These are phyloP conservation scores for Cryphonectria carpinicola DNA, from an alignment of 2,329 filamentous ascomycete genomes.

Conservation along the genomic window DNA sequence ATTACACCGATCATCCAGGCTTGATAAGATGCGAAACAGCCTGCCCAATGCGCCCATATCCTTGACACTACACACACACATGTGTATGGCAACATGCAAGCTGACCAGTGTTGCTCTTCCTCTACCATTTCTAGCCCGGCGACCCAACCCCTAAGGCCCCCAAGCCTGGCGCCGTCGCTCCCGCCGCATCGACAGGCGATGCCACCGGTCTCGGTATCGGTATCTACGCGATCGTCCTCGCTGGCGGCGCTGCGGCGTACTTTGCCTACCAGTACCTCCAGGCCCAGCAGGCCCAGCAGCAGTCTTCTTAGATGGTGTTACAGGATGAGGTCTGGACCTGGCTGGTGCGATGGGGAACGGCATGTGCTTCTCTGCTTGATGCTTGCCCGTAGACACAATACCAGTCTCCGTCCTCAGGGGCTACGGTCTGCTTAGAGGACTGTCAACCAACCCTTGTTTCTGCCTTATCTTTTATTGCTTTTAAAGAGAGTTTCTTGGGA, in stretches of 20 bases:
- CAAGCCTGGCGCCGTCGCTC: conserved; percentile 51
- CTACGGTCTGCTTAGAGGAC: background rate
- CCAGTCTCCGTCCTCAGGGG: conserved; percentile 1
- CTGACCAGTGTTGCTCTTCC: conserved; percentile 19
- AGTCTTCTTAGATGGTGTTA: conserved; percentile 11
- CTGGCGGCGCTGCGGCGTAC: conserved; percentile 79
- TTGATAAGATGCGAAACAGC: background rate
- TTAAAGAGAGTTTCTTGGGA: background rate
- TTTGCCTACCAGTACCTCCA: conserved; percentile 85
- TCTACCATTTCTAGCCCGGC: conserved; percentile 59
- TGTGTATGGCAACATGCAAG: conserved; percentile 31
- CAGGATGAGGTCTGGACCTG: background rate
- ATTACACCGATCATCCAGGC: background rate
- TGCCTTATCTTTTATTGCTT: background rate
- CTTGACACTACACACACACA: background rate
- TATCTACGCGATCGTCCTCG: conserved; percentile 78
- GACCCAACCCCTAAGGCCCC: conserved; percentile 74
- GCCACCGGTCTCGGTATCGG: conserved; percentile 70
- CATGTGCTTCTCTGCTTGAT: background rate
- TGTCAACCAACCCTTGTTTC: background rate
- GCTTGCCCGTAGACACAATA: conserved; percentile 20
- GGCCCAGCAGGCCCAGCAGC: conserved; percentile 44
- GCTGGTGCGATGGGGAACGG: background rate
- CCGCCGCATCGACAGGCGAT: conserved; percentile 52
- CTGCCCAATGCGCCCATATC: background rate